Base-by-base conservation (phyloP, 306 rosid genomes). In the Coriaria nepalensis region DNA sequence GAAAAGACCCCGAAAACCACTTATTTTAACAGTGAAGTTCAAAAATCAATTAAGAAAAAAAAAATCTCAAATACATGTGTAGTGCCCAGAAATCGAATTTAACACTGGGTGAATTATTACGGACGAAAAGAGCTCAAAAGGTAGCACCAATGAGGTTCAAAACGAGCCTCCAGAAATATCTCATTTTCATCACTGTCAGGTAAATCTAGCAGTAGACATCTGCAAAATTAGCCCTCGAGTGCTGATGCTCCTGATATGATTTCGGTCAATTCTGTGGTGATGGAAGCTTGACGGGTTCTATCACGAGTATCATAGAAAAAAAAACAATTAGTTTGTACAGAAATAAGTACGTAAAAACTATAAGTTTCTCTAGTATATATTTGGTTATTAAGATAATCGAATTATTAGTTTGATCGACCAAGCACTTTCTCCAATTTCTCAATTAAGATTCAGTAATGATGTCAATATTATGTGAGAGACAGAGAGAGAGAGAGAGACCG, bases 251-350 rank as follows among this genome's bases (percentile, higher is more conserved):
- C 98, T 5, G 98, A 90, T 52, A 90, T 90, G 71, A 90, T 85
- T 83, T 90, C 98, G 13, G n/a, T 79, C 98, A 90, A 69, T 68
- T 90, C 98, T 5, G 98, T 85, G 49, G 98, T 90, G 51, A 90
- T 90, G 35, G 98, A 77, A 57, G 98, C 98, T 85, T 90, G 98
- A 55, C 98, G 98, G 53, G 98, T 90, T 71, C 98, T 90, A 59
- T 61, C 44, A 47, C 68, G 66, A 65, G 45, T 39, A 62, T 15
- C 37, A 40, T 47, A 65, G 32, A 15, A 50, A 60, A 15, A 50
- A 60, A 62, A 61, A 41, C 63, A 44, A 71, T 63, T 60, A 66
- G 70, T 65, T 40, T 50, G n/a, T 8, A 53, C 35, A 13, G 40
- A 52, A 13, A 5, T 1, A 8, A 44, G 29, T 20, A 20, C 29